Percentiles rank a stretch among this genome's conserved stretches.
These are phyloP conservation scores for Epichloe bromicola DNA, from an alignment of 2,329 filamentous ascomycete genomes.

Conservation along the genomic window DNA sequence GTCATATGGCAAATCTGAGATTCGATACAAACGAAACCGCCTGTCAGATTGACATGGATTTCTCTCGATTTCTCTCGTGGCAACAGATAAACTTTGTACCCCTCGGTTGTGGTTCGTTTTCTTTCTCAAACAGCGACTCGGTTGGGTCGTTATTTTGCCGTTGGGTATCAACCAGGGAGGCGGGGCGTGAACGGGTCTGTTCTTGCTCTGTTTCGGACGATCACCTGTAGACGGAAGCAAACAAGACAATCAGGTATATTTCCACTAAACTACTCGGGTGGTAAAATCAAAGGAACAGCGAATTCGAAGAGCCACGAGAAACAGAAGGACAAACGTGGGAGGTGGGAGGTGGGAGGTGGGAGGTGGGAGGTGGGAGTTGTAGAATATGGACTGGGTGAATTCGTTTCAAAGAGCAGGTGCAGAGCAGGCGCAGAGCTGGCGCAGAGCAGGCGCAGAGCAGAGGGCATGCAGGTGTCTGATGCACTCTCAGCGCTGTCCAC, in stretches of 20 bases:
- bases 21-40: not conserved
- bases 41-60: not conserved
- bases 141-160: slow-evolving; percentile 7
- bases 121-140: slow-evolving; percentile 1
- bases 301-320: not conserved
- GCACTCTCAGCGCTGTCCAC: not conserved
- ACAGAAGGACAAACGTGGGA: not conserved
- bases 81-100: not conserved
- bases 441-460: not conserved
- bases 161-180: slow-evolving; percentile 10
- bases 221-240: slow-evolving; percentile 1
- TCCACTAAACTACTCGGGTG: slow-evolving; percentile 5
- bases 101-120: not conserved
- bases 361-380: not conserved
- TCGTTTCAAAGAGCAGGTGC: not conserved
- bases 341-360: not conserved
- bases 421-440: not conserved
- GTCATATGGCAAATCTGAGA: not conserved
- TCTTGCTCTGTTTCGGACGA: not conserved
- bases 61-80: not conserved
- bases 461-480: not conserved
- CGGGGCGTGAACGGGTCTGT: not conserved
- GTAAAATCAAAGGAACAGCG: not conserved
- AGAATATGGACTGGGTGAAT: not conserved
- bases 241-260: slow-evolving; percentile 3